These are phyloP conservation scores for Gossypium anomalum DNA, from an alignment of 345 rosid species.

Conservation along the genomic window DNA sequence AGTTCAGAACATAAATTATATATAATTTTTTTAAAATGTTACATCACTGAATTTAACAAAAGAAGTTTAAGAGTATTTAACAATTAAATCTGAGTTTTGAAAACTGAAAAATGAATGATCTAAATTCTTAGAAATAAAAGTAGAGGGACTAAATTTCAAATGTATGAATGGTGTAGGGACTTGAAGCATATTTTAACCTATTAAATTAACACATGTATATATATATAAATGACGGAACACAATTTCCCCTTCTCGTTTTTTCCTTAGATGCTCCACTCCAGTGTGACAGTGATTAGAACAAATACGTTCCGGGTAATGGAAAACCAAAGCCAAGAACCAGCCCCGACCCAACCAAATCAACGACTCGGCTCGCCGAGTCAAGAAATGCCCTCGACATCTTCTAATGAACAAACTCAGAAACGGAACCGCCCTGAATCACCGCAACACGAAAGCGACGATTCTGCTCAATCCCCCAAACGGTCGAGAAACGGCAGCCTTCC, in stretches of 20 bases:
- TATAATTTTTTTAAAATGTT: too few species aligned
- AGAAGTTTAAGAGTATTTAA: too few species aligned
- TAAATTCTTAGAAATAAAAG: too few species aligned
- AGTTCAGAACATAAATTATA: too few species aligned
- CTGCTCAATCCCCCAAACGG: slow-evolving; percentile 3
- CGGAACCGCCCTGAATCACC: not conserved
- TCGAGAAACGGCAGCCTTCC: not conserved
- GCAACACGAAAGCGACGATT: not conserved
- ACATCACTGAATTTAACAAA: too few species aligned
- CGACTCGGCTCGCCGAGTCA: not conserved
- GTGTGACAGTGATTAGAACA: not conserved
- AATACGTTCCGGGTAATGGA: not conserved
- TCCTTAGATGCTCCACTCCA: not conserved
- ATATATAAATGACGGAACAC: not conserved
- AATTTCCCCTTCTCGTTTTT: not conserved
- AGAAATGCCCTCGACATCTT: not conserved
- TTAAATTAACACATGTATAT: too few species aligned
- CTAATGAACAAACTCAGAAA: not conserved
- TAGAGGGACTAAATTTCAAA: too few species aligned
- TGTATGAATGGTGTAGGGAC: too few species aligned
- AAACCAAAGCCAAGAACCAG: not conserved
- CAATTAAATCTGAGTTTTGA: too few species aligned
- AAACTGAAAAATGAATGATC: too few species aligned
- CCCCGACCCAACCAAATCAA: not conserved
- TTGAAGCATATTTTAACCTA: too few species aligned